Percentiles rank a stretch among this genome's conserved stretches.
These are phyloP conservation scores for Leucocoprinus leucothites DNA, from an alignment of 768 basidiomycete genomes.

Conservation along the genomic window DNA sequence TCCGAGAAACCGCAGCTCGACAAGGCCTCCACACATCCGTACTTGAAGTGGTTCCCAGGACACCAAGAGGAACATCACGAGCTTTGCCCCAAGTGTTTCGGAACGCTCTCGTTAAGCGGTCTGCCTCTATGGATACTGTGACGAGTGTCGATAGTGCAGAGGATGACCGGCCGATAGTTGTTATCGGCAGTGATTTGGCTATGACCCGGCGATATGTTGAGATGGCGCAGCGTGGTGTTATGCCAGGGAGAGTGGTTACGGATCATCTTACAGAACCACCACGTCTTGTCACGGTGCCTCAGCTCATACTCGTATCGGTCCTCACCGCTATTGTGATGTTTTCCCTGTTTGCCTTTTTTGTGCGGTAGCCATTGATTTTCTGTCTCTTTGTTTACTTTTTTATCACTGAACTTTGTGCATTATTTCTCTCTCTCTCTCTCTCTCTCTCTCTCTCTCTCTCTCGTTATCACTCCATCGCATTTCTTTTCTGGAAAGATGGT, in stretches of 20 bases:
- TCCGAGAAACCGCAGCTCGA: constrained; percentile 9
- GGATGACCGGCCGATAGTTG: not conserved
- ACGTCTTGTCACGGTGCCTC: constrained; percentile 1
- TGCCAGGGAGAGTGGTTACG: constrained; percentile 1
- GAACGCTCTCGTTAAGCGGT: not conserved
- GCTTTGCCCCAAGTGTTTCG: not conserved
- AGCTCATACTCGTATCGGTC: constrained; percentile 4
- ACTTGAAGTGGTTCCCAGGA: not conserved
- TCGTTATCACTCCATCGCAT: not conserved
- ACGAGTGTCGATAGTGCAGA: not conserved
- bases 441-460: no score
- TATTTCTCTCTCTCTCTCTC: not conserved
- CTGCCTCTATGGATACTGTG: not conserved
- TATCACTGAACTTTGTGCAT: not conserved
- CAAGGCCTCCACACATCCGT: constrained; percentile 8
- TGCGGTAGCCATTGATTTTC: not conserved
- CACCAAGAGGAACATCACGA: not conserved
- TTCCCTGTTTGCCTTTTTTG: constrained; percentile 1
- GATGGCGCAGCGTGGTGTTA: constrained; percentile 9
- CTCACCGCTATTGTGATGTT: not conserved
- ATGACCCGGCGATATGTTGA: constrained; percentile 9
- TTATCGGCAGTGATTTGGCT: not conserved
- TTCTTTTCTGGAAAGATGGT: not conserved
- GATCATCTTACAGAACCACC: constrained; percentile 3
- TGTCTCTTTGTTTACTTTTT: not conserved